Evolutionary conservation across 2,329 filamentous ascomycete species (phyloP).

Genomic region (Trichoderma endophyticum): DNA sequence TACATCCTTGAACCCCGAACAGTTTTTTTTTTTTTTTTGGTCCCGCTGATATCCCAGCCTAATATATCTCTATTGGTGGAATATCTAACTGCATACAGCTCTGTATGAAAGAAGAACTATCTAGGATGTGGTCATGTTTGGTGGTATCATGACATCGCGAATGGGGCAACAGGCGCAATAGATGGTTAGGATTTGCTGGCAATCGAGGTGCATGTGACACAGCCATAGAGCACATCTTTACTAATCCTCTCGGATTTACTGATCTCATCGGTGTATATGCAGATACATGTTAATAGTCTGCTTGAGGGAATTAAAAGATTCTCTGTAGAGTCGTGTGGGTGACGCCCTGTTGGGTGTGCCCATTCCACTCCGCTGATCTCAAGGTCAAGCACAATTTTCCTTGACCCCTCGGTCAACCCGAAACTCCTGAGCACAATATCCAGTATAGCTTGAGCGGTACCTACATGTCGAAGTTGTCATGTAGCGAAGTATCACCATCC

Average conservation of each 20-base stretch:
- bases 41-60: too few species aligned
- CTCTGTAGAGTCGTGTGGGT: neutral
- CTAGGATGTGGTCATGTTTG: neutral
- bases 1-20: too few species aligned
- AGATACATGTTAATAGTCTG: neutral
- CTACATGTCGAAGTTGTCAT: too few species aligned
- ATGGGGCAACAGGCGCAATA: neutral
- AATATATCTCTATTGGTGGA: too few species aligned
- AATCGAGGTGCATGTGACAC: neutral
- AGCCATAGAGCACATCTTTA: neutral
- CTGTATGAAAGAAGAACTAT: neutral
- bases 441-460: too few species aligned
- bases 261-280: neutral
- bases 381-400: neutral
- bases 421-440: too few species aligned
- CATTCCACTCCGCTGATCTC: neutral
- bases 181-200: neutral
- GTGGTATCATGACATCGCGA: neutral
- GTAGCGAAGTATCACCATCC: too few species aligned
- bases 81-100: too few species aligned
- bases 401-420: neutral
- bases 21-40: too few species aligned
- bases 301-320: neutral
- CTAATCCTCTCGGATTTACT: neutral
- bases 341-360: neutral